A percentile compares a stretch with the other conserved stretches of the same genome.
Evolutionary conservation across 2,329 filamentous ascomycete genomes (phyloP).

Genomic region (Fusarium compactum): DNA sequence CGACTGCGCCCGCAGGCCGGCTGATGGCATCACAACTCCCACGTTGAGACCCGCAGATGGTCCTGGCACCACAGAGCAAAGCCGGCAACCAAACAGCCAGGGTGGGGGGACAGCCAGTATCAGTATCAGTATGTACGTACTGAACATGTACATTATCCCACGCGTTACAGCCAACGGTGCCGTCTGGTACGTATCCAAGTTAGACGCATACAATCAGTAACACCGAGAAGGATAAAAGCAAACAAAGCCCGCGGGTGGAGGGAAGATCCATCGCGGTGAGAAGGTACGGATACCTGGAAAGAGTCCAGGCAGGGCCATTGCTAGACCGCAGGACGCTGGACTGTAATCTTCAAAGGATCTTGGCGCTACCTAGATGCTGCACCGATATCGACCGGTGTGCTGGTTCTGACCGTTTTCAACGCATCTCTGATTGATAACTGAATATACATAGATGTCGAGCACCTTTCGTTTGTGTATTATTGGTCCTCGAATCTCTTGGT

Average conservation of each 20-base stretch:
- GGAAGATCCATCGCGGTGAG: not conserved
- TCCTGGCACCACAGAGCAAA: slow-evolving; percentile 43
- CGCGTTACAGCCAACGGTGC: not conserved
- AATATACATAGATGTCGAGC: not conserved
- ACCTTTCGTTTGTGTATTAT: slow-evolving; percentile 6
- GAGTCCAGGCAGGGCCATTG: not conserved
- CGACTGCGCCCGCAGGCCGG: slow-evolving; percentile 47
- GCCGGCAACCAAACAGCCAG: slow-evolving; percentile 16
- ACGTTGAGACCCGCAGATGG: slow-evolving; percentile 47
- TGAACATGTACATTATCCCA: slow-evolving; percentile 3
- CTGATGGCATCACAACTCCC: slow-evolving; percentile 50
- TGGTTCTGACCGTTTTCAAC: slow-evolving; percentile 2
- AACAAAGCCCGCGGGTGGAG: slow-evolving; percentile 7
- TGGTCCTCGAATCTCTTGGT: slow-evolving; percentile 16
- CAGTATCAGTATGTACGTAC: not conserved
- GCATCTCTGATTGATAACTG: slow-evolving; percentile 30
- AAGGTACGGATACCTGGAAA: slow-evolving; percentile 1
- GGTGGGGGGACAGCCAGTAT: slow-evolving; percentile 32
- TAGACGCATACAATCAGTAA: slow-evolving; percentile 14
- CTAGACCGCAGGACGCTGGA: not conserved
- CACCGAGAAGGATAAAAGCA: slow-evolving; percentile 33
- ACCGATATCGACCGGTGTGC: not conserved
- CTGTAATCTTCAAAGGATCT: slow-evolving; percentile 11
- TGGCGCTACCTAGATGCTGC: not conserved
- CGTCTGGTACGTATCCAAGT: not conserved